A percentile compares a stretch with the other conserved stretches of the same genome.
Conservation (phyloP, 345 rosid genomes). For the Stellera chamaejasme region DNA sequence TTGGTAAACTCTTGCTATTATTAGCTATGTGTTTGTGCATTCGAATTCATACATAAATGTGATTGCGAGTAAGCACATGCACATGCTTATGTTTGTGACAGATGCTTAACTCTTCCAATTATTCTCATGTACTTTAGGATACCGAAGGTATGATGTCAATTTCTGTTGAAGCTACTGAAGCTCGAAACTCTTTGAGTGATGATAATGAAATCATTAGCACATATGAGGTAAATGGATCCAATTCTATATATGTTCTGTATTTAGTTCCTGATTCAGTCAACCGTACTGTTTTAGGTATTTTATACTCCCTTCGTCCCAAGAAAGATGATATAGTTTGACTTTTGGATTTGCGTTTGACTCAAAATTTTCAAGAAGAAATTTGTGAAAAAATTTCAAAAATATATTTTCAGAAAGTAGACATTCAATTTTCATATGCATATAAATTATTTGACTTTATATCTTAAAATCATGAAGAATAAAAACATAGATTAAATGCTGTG, state of each 20-base stretch:
- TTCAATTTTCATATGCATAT: no score
- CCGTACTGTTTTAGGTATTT: neutral
- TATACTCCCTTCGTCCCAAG: neutral
- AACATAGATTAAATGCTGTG: no score
- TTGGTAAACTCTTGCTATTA: no score
- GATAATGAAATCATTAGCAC: constrained; percentile 86
- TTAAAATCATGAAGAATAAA: no score
- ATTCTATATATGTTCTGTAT: neutral
- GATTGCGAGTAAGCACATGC: no score
- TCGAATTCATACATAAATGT: no score
- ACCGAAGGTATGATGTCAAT: constrained; percentile 98
- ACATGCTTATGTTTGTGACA: no score
- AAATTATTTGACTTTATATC: no score
- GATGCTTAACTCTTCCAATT: neutral
- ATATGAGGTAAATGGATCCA: constrained; percentile 51
- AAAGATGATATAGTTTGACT: no score
- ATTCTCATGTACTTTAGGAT: constrained; percentile 37
- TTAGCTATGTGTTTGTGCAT: no score
- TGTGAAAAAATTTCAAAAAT: neutral
- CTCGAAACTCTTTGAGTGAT: constrained; percentile 75
- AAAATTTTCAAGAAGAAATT: neutral
- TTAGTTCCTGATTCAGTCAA: no score
- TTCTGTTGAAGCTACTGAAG: constrained; percentile 89
- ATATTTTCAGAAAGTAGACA: neutral
- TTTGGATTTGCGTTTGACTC: no score